These are phyloP conservation scores for Aureobasidium sp. DNA, from an alignment of 2,329 filamentous ascomycete genomes.

Conservation along the genomic window DNA sequence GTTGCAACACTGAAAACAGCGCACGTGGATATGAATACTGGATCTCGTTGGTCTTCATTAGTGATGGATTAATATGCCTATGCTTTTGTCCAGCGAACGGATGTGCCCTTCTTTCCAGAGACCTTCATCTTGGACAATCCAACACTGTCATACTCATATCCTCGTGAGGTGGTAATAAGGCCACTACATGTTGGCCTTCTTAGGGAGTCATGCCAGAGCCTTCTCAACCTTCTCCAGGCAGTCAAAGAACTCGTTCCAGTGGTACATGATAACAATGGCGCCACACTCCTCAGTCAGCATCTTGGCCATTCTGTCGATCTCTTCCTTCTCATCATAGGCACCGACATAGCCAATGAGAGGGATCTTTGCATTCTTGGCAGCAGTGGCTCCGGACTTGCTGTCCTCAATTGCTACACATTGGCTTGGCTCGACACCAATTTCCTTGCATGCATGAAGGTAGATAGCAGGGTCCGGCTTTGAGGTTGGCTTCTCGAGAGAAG, in stretches of 20 bases:
- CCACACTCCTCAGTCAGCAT: slow-evolving; percentile 43
- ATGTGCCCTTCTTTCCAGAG: background rate
- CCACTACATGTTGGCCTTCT: slow-evolving; percentile 10
- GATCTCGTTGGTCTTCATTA: background rate
- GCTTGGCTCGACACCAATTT: slow-evolving; percentile 61
- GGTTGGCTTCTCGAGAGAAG: slow-evolving; percentile 69
- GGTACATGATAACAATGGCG: slow-evolving; percentile 43
- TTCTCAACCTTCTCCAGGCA: slow-evolving; percentile 43
- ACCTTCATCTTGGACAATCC: background rate
- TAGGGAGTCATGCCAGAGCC: slow-evolving; percentile 16
- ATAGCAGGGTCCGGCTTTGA: slow-evolving; percentile 88
- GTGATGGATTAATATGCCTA: background rate
- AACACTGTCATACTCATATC: slow-evolving; percentile 2
- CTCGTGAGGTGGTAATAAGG: slow-evolving; percentile 2
- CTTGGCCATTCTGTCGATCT: slow-evolving; percentile 45
- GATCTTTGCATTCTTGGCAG: slow-evolving; percentile 70
- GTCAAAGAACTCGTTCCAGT: slow-evolving; percentile 47
- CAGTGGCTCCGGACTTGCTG: slow-evolving; percentile 75
- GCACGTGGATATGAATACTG: background rate
- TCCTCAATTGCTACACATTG: slow-evolving; percentile 82
- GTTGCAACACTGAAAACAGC: background rate
- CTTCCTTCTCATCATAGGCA: slow-evolving; percentile 65
- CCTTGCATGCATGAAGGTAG: slow-evolving; percentile 70
- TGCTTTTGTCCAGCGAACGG: background rate
- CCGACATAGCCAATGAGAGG: slow-evolving; percentile 80